Base-by-base conservation (phyloP, 495 filamentous ascomycete genomes). In the Aspergillus olivimuriae region DNA sequence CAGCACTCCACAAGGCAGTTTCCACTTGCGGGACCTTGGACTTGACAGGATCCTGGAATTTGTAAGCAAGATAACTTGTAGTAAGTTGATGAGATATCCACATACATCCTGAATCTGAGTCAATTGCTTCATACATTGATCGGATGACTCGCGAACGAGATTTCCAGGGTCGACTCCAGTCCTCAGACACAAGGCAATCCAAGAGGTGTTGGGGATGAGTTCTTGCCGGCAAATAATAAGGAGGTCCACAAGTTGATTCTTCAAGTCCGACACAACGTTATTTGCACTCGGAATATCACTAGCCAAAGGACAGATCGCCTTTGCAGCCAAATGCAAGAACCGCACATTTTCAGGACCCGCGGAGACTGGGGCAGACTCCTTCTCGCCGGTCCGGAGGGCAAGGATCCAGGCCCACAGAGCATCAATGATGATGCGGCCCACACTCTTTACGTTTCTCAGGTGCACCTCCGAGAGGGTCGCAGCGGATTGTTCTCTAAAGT, bases 331-430 rank as follows among this genome's bases (percentile, higher is more conserved):
- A 50, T 83, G 71, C 84, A 46, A 71, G 50, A 49, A 58, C 30
- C 52, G 52, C 41, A 54, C 55, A 22, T 61, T 78, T 17, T 75
- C 84, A 0, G 80, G 76, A 49, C 86, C 91, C 15, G 88, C 76
- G 31, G 75, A 70, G 10, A 73, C 58, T 1, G 89, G 81, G 10
- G 85, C 78, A 43, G 76, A 83, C 41, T 96, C 92, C 53, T 87
- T 94, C 21, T 90, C 86, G 0, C 66, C 74, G 1, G 70, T 60
- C 34, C 86, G 80, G 8, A 79, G 58, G 15, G 75, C 69, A 40
- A 80, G 64, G 14, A 83, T 69, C 91, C 92, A 97, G 24, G 73
- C 71, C 92, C 94, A 97, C 12, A 96, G 58, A 8, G 82, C 89
- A 39, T 73, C 68, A 22, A 87, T 66, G 7, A 95, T 65, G 35